Base-by-base conservation (phyloP, 1,284 basidiomycete species). In the Malassezia brasiliensis region DNA sequence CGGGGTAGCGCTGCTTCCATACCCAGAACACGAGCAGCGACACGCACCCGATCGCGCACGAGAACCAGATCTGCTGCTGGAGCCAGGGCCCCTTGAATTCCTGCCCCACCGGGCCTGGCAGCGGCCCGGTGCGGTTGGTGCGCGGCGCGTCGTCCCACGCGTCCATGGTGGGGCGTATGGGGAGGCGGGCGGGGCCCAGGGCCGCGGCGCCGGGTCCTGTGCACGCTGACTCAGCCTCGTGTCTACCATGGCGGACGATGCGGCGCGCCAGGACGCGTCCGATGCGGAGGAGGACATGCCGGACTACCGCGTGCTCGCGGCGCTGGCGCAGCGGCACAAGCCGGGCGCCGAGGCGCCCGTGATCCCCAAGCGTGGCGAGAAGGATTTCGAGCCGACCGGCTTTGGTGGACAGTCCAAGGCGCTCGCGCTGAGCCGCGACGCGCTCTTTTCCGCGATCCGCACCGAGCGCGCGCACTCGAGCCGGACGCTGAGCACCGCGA, bases 1-100 rank as follows among this genome's bases (percentile, higher is more conserved):
- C 89, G 79, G 12, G 94, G 85, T 88, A 93, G 70, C 87, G 79
- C 5, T 84, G 86, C 12, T 93, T 80, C 60, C 85, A 83, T 67
- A 90, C 85, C 14, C 86, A 90, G 77, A 98, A 98, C 12, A 88
- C 70, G 20, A 94, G 71, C 77, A 96, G 88, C 0, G 88, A 86
- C 5, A 79, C 72, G 3, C 89, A 40, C 1, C 93, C 94, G 59
- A 98, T 84, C 15, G 80, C 76, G 25, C 83, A 77, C 3, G 91
- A 88, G 34, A 98, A 81, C 1, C 80, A 76, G 31, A 96, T 78
- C 75, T 96, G 93, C 9, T 91, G 96, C 11, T 83, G 84, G 76
- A 98, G 85, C 90, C 90, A 93, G 17, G 88, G 88, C 0, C 90
- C 89, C 42, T 60, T 50, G 45, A 64, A 71, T 1, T 31, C 31